These are phyloP conservation scores for Gossypium raimondii DNA, from an alignment of 345 rosid genomes.

Conservation along the genomic window DNA sequence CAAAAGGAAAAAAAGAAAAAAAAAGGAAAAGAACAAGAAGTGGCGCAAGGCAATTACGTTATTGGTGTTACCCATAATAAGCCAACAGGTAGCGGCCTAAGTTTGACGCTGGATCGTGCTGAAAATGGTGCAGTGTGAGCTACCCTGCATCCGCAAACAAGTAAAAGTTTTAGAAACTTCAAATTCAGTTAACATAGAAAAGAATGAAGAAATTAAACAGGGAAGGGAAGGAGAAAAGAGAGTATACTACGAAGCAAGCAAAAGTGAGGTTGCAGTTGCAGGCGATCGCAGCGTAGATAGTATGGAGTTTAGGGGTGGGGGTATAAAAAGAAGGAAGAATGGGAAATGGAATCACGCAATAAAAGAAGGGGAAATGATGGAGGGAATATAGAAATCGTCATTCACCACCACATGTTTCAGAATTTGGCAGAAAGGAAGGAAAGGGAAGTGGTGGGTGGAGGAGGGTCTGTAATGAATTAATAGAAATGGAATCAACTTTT, in stretches of 20 bases:
- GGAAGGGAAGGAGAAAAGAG: not conserved
- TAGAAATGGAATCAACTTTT: constrained; percentile 17
- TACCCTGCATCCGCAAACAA: constrained; percentile 12
- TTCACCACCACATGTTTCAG: not conserved
- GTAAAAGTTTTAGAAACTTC: not conserved
- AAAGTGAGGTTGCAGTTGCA: not conserved
- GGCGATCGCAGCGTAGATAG: constrained; percentile 19
- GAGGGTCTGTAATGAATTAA: not conserved
- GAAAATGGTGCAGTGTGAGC: constrained; percentile 10
- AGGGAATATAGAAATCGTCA: constrained; percentile 6
- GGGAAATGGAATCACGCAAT: constrained; percentile 11
- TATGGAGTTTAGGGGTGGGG: not conserved
- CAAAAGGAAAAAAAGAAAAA: not conserved
- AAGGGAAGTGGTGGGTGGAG: not conserved
- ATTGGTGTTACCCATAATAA: constrained; percentile 31
- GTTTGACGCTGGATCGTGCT: constrained; percentile 16
- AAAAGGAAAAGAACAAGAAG: not conserved
- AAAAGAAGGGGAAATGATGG: not conserved
- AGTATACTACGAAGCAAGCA: constrained; percentile 7
- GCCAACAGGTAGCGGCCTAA: constrained; percentile 13
- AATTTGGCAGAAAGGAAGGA: not conserved
- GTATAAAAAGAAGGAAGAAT: constrained; percentile 7
- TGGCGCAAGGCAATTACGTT: constrained; percentile 13
- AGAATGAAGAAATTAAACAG: not conserved
- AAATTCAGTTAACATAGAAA: not conserved